Base-by-base conservation (phyloP, 2,329 filamentous ascomycete genomes). In the Epicoccum sorghinum region DNA sequence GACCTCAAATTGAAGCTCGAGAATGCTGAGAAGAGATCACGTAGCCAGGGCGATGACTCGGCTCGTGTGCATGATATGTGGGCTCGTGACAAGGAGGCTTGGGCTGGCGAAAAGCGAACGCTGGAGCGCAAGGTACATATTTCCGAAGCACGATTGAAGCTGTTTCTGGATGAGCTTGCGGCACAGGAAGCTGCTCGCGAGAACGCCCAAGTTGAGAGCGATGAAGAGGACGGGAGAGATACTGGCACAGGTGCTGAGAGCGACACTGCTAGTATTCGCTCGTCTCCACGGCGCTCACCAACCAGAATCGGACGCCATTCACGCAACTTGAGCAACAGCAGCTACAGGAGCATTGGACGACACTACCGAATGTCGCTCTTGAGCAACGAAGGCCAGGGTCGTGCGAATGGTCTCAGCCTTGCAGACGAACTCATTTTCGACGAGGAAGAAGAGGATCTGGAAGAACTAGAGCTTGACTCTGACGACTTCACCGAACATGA, bases 361-460 rank as follows among this genome's bases (percentile, higher is more conserved):
- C 78, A 87, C 71, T 83, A 91, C 58, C 86, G 91, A 27, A 90
- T 88, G 69, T 96, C 92, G 2, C 77, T 88, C 23, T 79, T 89
- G 58, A 80, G 81, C 58, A 76, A 77, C 8, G 78, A 81, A 53
- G 83, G 81, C 4, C 73, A 78, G 8, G 76, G 78, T 18, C 88
- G 87, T 68, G 68, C 78, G 4, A 86, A 86, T 64, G 89, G 89
- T 1, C 76, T 91, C 55, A 96, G 89, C 58, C 81, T 99, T 36
- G 95, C 95, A 0, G 93, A 98, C 65, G 95, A 99, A 76, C 82
- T 99, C 49, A 88, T 90, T 58, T 89, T 96, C 58, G 90, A 93
- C 52, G 89, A 90, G 57, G 90, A 93, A 51, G 90, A 93, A 29
- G 78, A 80, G 58, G 72, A 78, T 23, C 63, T 79, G 47, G 78